These are phyloP conservation scores for Cunninghamia lanceolata DNA, from an alignment of 75 land plant species.

Conservation along the genomic window DNA sequence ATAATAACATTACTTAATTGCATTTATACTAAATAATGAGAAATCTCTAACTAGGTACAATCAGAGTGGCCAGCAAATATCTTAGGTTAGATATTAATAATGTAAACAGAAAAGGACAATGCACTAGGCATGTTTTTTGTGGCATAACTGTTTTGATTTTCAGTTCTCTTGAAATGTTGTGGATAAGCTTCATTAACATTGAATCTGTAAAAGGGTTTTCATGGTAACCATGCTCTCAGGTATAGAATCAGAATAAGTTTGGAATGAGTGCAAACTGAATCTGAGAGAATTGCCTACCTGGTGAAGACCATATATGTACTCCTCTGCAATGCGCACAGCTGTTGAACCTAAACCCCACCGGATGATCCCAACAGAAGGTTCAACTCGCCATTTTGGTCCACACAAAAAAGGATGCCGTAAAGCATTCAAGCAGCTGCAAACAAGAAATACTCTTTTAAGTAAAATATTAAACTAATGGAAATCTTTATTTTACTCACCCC, in stretches of 20 bases:
- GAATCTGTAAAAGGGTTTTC: background rate
- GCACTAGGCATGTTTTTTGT: background rate
- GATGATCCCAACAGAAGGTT: conserved; percentile 72
- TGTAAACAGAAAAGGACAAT: background rate
- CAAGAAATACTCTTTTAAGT: background rate
- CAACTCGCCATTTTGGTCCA: conserved; percentile 87
- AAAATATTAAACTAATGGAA: background rate
- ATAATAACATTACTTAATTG: background rate
- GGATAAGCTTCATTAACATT: background rate
- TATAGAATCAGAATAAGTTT: background rate
- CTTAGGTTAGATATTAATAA: background rate
- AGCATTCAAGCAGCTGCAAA: conserved; percentile 77
- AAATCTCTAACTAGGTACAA: background rate
- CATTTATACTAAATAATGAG: background rate
- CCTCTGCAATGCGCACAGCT: conserved; percentile 88
- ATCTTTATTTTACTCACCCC: background rate
- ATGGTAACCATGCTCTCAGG: background rate
- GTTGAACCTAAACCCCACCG: conserved; percentile 93
- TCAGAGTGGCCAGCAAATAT: background rate
- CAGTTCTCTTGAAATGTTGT: background rate
- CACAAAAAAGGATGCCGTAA: conserved; percentile 89
- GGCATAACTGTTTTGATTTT: background rate
- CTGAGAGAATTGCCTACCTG: conserved; percentile 52
- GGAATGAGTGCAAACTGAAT: background rate
- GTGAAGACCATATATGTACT: conserved; percentile 72